These are phyloP conservation scores for Sclerotiophoma versabilis DNA, from an alignment of 2,329 filamentous ascomycete genomes.

Conservation along the genomic window DNA sequence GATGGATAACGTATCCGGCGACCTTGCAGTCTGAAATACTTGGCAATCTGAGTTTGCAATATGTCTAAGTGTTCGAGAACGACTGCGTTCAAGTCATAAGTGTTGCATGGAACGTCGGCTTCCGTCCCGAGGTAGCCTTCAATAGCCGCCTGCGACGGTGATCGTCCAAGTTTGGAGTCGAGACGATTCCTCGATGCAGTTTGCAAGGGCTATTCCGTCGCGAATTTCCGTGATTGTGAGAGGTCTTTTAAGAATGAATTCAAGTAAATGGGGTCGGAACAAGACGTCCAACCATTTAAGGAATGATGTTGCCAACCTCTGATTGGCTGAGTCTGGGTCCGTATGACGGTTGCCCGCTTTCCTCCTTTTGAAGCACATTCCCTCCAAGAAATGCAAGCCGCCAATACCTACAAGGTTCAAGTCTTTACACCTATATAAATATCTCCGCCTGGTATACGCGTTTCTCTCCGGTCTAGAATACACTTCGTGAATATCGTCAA, in stretches of 20 bases:
- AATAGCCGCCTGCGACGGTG: constrained; percentile 9
- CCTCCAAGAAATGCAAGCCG: no score
- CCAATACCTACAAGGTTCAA: no score
- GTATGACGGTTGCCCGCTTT: no score
- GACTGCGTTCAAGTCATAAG: background rate
- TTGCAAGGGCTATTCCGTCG: background rate
- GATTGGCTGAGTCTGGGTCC: no score
- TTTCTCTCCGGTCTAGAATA: no score
- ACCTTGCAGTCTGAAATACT: background rate
- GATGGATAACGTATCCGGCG: constrained; percentile 7
- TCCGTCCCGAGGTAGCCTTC: constrained; percentile 12
- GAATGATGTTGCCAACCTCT: no score
- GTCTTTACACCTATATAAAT: no score
- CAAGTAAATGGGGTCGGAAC: background rate
- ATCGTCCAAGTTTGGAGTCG: background rate
- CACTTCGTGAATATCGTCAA: no score
- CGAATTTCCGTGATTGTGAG: background rate
- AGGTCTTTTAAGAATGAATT: background rate
- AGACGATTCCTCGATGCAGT: background rate
- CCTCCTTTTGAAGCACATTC: no score
- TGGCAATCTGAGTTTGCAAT: background rate
- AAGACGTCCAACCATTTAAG: no score
- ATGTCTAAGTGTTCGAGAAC: background rate
- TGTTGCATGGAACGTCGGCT: constrained; percentile 11
- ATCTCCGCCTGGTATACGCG: no score